Percentiles rank a stretch among this genome's conserved stretches.
These are phyloP conservation scores for Camellia japonica DNA, from an alignment of 148 eudicot species.

Conservation along the genomic window DNA sequence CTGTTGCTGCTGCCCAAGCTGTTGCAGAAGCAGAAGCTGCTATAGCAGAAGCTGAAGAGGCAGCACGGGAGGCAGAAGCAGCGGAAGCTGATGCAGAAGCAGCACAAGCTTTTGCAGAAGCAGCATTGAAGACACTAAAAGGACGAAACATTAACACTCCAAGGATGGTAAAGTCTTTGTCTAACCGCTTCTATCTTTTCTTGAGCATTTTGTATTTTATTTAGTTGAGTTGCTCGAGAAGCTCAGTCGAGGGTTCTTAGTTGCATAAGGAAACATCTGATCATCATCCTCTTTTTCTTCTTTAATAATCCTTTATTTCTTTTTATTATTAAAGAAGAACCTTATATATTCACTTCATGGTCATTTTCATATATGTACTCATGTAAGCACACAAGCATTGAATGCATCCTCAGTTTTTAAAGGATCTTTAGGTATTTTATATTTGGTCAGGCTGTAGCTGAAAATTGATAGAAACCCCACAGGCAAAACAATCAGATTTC, in stretches of 20 bases:
- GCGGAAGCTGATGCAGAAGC: slow-evolving; percentile 90
- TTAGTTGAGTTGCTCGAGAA: neutral
- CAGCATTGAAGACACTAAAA: slow-evolving; percentile 66
- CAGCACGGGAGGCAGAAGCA: slow-evolving; percentile 88
- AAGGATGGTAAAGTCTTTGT: slow-evolving; percentile 40
- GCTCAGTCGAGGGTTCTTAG: neutral
- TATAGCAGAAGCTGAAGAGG: slow-evolving; percentile 89
- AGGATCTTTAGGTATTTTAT: neutral
- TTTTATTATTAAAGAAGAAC: neutral
- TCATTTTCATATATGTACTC: neutral
- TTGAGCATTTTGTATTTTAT: neutral
- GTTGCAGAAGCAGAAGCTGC: slow-evolving; percentile 94
- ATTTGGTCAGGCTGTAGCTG: neutral
- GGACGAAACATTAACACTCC: slow-evolving; percentile 44
- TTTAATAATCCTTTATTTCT: neutral
- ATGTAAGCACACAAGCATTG: neutral
- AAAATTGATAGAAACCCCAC: neutral
- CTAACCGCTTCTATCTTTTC: neutral
- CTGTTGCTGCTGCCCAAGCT: slow-evolving; percentile 82
- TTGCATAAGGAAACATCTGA: neutral
- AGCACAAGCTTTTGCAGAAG: slow-evolving; percentile 77
- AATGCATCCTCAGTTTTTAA: neutral
- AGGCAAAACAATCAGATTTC: neutral
- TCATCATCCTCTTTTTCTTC: neutral
- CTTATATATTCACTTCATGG: neutral